Conservation (phyloP, 768 basidiomycete species). For the Pholiota conissans region DNA sequence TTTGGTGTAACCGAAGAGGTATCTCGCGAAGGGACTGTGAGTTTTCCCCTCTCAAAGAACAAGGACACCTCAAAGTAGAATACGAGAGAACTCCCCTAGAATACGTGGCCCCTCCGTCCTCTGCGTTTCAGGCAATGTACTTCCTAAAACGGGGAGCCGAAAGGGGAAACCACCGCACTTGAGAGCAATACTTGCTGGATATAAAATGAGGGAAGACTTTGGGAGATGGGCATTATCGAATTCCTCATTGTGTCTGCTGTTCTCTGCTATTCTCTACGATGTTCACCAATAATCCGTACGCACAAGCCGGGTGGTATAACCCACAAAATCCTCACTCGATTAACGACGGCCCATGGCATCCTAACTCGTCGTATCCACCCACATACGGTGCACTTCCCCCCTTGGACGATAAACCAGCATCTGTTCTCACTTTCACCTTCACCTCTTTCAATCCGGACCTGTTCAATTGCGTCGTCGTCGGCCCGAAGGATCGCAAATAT, state of each 20-base stretch:
- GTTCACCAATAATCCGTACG: slow-evolving; percentile 30
- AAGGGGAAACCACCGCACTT: background rate
- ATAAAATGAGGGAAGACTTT: background rate
- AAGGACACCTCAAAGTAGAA: background rate
- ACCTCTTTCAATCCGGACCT: slow-evolving; percentile 40
- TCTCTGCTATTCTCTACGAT: slow-evolving; percentile 3
- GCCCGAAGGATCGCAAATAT: slow-evolving; percentile 37
- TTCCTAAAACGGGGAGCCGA: too few relatives aligned
- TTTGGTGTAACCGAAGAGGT: background rate
- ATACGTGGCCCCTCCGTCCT: background rate
- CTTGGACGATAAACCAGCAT: slow-evolving; percentile 2
- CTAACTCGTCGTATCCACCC: slow-evolving; percentile 15
- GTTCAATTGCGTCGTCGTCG: slow-evolving; percentile 43
- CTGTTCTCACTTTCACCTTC: slow-evolving; percentile 20
- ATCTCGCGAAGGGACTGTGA: background rate
- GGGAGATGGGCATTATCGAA: background rate
- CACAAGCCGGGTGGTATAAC: slow-evolving; percentile 31
- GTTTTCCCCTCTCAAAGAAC: background rate
- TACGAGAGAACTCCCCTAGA: background rate
- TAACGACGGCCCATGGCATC: slow-evolving; percentile 17
- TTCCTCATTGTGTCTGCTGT: background rate
- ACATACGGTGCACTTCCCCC: slow-evolving; percentile 28
- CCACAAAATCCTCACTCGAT: slow-evolving; percentile 29
- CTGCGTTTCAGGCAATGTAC: background rate
- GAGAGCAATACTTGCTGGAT: background rate